phyloP scores from a whole-genome alignment of 805 yeast genomes.

The Naumovozyma baii region DNA sequence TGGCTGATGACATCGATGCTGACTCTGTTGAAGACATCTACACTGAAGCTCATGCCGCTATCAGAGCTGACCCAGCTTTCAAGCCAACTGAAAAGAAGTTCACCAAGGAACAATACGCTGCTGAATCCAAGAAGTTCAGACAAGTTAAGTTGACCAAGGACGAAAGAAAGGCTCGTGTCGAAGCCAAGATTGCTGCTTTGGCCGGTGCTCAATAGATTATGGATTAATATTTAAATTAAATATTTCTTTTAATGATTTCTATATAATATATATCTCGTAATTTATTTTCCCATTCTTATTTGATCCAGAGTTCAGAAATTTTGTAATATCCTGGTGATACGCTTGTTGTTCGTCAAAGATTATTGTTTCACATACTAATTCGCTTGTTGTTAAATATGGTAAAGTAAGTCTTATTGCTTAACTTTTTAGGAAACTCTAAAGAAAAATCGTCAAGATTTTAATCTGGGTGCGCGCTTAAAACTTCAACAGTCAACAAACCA shows the following conservation, averaged over 20 bases:
- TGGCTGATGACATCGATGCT: slow-evolving; percentile 94
- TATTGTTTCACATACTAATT: no score
- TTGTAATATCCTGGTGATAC: no score
- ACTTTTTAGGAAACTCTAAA: not conserved
- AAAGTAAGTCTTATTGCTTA: not conserved
- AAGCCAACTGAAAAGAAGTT: slow-evolving; percentile 83
- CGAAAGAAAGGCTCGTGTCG: slow-evolving; percentile 83
- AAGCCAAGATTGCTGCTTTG: slow-evolving; percentile 90
- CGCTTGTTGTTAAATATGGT: no score
- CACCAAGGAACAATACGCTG: slow-evolving; percentile 98
- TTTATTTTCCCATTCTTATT: no score
- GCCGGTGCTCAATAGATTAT: slow-evolving; percentile 33
- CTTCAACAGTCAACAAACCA: no score
- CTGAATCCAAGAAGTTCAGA: slow-evolving; percentile 88
- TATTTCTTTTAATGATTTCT: not conserved
- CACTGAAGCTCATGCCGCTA: slow-evolving; percentile 86
- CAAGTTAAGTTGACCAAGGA: slow-evolving; percentile 79
- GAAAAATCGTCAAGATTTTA: no score
- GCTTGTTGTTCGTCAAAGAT: no score
- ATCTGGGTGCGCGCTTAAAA: no score
- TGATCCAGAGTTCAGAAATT: no score
- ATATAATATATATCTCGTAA: not conserved
- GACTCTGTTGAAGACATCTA: slow-evolving; percentile 94
- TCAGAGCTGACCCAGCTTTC: slow-evolving; percentile 92
- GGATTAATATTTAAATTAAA: slow-evolving; percentile 3